Conservation (phyloP, 805 yeast genomes). For the Saccharomycopsis vini region DNA sequence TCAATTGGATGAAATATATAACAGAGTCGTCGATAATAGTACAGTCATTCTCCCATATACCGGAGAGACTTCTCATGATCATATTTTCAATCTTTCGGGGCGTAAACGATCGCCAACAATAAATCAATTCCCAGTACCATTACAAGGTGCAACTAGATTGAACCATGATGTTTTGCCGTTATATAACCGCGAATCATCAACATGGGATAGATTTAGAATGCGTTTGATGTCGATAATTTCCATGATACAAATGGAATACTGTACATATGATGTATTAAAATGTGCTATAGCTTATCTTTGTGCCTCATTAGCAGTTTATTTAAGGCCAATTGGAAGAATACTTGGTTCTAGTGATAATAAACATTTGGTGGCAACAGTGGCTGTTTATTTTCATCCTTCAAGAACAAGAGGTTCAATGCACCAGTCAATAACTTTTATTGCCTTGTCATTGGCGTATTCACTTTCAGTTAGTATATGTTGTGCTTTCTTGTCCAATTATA, state of each 20-base stretch:
- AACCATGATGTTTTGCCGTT: too few relatives aligned
- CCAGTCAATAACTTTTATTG: constrained; percentile 58
- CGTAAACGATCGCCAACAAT: not conserved
- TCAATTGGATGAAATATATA: constrained; percentile 17
- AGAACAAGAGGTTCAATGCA: constrained; percentile 74
- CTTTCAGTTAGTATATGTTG: constrained; percentile 43
- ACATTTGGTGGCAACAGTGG: constrained; percentile 74
- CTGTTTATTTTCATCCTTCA: constrained; percentile 79
- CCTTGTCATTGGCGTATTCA: constrained; percentile 44
- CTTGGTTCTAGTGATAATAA: constrained; percentile 65
- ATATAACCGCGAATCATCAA: too few relatives aligned
- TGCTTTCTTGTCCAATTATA: constrained; percentile 40
- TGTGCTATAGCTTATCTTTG: constrained; percentile 67
- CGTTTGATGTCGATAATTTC: too few relatives aligned
- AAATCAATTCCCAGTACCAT: too few relatives aligned
- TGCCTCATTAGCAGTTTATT: constrained; percentile 67
- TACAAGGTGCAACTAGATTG: too few relatives aligned
- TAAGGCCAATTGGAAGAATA: constrained; percentile 36
- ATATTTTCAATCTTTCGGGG: not conserved
- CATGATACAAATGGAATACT: not conserved
- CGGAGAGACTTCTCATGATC: constrained; percentile 27
- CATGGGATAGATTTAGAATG: too few relatives aligned
- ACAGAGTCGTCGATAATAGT: constrained; percentile 21
- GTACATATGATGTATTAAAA: constrained; percentile 35
- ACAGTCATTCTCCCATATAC: constrained; percentile 39